A percentile compares a stretch with the other conserved stretches of the same genome.
Evolutionary conservation across 768 basidiomycete species (phyloP).

Genomic region (Calvatia gigantea): DNA sequence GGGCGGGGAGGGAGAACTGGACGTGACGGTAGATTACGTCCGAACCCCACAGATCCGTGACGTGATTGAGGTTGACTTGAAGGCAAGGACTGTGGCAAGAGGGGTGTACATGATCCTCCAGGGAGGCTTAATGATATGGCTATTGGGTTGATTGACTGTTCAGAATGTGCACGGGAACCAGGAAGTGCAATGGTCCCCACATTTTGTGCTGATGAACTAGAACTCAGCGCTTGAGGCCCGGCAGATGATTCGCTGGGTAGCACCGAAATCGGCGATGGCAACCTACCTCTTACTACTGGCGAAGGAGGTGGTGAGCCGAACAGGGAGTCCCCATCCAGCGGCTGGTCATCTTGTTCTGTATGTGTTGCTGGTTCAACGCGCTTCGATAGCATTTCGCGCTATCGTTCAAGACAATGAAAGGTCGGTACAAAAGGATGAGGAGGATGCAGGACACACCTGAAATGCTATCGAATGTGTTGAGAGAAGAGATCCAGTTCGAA

Average conservation of each 20-base stretch:
- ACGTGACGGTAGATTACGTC: slow-evolving; percentile 3
- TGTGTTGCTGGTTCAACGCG: not conserved
- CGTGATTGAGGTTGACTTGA: slow-evolving; percentile 6
- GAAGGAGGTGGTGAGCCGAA: slow-evolving; percentile 81
- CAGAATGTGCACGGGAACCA: slow-evolving; percentile 89
- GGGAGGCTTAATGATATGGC: slow-evolving; percentile 54
- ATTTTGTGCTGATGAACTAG: slow-evolving; percentile 60
- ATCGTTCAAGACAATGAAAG: not conserved
- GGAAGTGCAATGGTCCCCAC: slow-evolving; percentile 98
- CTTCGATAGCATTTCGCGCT: slow-evolving; percentile 6
- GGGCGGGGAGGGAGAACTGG: slow-evolving; percentile 16
- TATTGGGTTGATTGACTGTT: slow-evolving; percentile 80
- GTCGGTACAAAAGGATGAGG: not conserved
- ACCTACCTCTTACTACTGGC: slow-evolving; percentile 63
- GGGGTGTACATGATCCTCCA: slow-evolving; percentile 36
- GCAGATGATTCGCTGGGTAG: slow-evolving; percentile 37
- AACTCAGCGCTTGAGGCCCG: slow-evolving; percentile 4
- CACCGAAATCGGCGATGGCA: slow-evolving; percentile 58
- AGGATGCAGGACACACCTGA: not conserved
- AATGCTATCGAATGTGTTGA: not conserved
- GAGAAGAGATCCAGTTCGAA: slow-evolving; percentile 1
- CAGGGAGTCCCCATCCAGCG: slow-evolving; percentile 62
- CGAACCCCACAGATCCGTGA: slow-evolving; percentile 10
- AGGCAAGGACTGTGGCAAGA: slow-evolving; percentile 20
- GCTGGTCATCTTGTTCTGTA: slow-evolving; percentile 21